Conservation (phyloP, 352 stramenopile genomes). For the Aphanomyces cochlioides region DNA sequence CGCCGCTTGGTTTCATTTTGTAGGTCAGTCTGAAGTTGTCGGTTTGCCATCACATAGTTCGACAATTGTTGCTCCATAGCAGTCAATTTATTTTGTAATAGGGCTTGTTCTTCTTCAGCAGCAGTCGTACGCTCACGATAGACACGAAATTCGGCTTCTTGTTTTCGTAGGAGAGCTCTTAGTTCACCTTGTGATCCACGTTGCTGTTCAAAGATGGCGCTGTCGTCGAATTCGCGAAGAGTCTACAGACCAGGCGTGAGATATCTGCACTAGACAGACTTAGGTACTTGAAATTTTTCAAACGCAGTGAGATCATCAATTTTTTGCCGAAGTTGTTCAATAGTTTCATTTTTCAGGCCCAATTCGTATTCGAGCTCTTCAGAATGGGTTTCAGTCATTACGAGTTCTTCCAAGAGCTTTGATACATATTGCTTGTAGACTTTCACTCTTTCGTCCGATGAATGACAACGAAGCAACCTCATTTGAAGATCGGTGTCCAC, state of each 20-base stretch:
- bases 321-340: slow-evolving; percentile 7
- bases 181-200: slow-evolving; percentile 6
- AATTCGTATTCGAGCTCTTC: slow-evolving; percentile 30
- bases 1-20: slow-evolving; percentile 25
- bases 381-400: slow-evolving; percentile 17
- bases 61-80: slow-evolving; percentile 14
- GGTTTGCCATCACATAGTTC: slow-evolving; percentile 1
- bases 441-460: slow-evolving; percentile 20
- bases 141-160: slow-evolving; percentile 19
- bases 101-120: slow-evolving; percentile 1
- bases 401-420: slow-evolving; percentile 26
- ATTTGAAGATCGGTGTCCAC: slow-evolving; percentile 22
- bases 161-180: neutral
- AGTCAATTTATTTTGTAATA: neutral
- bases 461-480: slow-evolving; percentile 8
- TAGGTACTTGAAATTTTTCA: slow-evolving; percentile 21
- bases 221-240: slow-evolving; percentile 26
- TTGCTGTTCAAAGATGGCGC: slow-evolving; percentile 10
- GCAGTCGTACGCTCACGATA: neutral
- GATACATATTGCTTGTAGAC: slow-evolving; percentile 28
- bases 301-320: slow-evolving; percentile 15
- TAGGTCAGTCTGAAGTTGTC: slow-evolving; percentile 20
- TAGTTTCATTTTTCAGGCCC: slow-evolving; percentile 5
- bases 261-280: neutral
- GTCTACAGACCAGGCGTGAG: neutral